These are phyloP conservation scores for Amanita pallidorosea DNA, from an alignment of 768 basidiomycete genomes.

Conservation along the genomic window DNA sequence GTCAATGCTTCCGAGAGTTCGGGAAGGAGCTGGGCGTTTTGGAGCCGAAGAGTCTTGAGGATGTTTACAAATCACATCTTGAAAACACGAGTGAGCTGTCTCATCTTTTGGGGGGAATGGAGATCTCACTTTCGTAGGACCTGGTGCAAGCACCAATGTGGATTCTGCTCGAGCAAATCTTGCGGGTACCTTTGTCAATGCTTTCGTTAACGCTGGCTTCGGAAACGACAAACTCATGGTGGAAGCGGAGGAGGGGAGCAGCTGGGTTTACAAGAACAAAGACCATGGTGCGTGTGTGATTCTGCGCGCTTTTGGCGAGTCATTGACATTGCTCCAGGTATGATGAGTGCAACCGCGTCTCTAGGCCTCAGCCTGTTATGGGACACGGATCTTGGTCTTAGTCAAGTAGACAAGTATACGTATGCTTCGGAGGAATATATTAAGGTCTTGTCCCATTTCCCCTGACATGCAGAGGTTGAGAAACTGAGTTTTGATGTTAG, in stretches of 20 bases:
- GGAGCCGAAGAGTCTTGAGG: constrained; percentile 88
- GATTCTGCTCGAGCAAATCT: constrained; percentile 93
- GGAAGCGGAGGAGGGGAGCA: constrained; percentile 88
- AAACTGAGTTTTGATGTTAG: constrained; percentile 18
- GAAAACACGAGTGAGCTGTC: constrained; percentile 66
- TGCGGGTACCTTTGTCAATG: constrained; percentile 96
- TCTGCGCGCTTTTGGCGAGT: background rate
- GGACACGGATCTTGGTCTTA: constrained; percentile 92
- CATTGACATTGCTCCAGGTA: constrained; percentile 40
- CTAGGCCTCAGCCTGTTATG: constrained; percentile 88
- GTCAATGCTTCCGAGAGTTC: constrained; percentile 77
- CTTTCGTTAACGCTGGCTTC: constrained; percentile 97
- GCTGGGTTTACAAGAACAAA: constrained; percentile 99
- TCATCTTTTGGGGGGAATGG: background rate
- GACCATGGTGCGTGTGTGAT: constrained; percentile 65
- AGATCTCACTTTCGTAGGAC: constrained; percentile 21
- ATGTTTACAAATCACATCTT: constrained; percentile 94
- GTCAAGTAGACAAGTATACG: constrained; percentile 94
- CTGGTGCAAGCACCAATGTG: constrained; percentile 61
- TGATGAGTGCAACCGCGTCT: constrained; percentile 95
- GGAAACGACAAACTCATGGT: constrained; percentile 99
- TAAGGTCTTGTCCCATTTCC: constrained; percentile 39
- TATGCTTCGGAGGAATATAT: constrained; percentile 95
- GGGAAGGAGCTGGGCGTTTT: constrained; percentile 88
- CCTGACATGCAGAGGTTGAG: background rate